Evolutionary conservation across 2,329 filamentous ascomycete genomes (phyloP).

Genomic region (Penicillium freii): DNA sequence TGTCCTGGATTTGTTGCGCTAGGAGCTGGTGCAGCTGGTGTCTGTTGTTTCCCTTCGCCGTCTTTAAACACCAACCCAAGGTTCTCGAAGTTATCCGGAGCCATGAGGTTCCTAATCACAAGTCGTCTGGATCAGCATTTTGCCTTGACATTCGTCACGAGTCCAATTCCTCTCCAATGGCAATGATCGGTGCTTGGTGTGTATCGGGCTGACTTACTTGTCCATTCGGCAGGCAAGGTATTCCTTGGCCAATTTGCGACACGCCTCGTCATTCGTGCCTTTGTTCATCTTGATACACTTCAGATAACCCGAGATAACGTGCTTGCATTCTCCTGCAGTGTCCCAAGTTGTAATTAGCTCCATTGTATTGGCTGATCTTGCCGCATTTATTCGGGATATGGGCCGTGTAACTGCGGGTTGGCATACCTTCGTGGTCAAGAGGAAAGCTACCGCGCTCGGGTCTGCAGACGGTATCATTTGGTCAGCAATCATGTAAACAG

Average conservation of each 20-base stretch:
- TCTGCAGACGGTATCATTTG: slow-evolving; percentile 44
- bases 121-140: slow-evolving; percentile 5
- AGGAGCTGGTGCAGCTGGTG: not conserved
- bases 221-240: slow-evolving; percentile 96
- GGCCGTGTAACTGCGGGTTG: not conserved
- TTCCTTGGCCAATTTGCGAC: slow-evolving; percentile 78
- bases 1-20: not conserved
- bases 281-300: slow-evolving; percentile 79
- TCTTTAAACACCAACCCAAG: slow-evolving; percentile 69
- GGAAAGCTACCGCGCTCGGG: slow-evolving; percentile 93
- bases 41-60: slow-evolving; percentile 19
- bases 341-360: not conserved
- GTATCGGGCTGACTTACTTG: slow-evolving; percentile 57
- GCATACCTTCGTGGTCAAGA: slow-evolving; percentile 81
- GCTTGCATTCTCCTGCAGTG: slow-evolving; percentile 79
- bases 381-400: not conserved
- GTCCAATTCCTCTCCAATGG: not conserved
- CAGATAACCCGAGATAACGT: slow-evolving; percentile 81
- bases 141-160: not conserved
- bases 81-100: slow-evolving; percentile 91
- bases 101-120: slow-evolving; percentile 78
- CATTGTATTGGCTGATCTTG: not conserved
- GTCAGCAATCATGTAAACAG: slow-evolving; percentile 6
- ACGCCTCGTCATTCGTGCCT: slow-evolving; percentile 83
- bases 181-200: not conserved